phyloP scores from a whole-genome alignment of 768 basidiomycete species.

The Russula compacta region DNA sequence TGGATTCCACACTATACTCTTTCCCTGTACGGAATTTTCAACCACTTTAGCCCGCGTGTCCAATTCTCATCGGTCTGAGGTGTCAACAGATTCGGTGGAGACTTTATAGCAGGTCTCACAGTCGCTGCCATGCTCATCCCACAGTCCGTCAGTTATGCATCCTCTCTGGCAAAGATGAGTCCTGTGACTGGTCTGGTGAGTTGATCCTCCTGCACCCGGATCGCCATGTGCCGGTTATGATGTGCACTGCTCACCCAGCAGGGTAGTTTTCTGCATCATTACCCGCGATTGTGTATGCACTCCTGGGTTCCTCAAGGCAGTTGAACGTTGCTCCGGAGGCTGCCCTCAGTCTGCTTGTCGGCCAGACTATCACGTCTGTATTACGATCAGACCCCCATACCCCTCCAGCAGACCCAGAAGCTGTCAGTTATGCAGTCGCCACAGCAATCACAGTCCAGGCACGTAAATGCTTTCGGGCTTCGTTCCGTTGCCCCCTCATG shows the following conservation, averaged over 20 bases:
- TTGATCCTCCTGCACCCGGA: conserved; percentile 1
- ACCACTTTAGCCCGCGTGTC: not conserved
- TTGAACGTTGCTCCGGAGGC: conserved; percentile 87
- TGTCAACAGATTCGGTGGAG: conserved; percentile 44
- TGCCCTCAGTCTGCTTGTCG: conserved; percentile 75
- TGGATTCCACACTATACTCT: conserved; percentile 76
- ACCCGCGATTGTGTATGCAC: conserved; percentile 79
- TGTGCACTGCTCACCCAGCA: not conserved
- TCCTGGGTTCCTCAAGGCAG: conserved; percentile 80
- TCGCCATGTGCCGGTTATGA: not conserved
- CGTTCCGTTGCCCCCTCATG: not conserved
- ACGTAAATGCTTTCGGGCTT: conserved; percentile 11
- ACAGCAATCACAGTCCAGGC: conserved; percentile 84
- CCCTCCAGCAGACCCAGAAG: conserved; percentile 35
- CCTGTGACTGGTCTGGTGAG: conserved; percentile 79
- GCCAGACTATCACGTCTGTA: conserved; percentile 72
- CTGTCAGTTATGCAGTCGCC: conserved; percentile 55
- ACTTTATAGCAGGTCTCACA: conserved; percentile 78
- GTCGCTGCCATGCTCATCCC: conserved; percentile 80
- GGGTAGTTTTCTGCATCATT: conserved; percentile 76
- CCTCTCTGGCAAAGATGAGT: conserved; percentile 75
- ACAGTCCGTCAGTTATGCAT: conserved; percentile 86
- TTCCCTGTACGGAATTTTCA: conserved; percentile 44
- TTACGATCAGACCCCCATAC: conserved; percentile 31
- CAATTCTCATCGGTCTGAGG: conserved; percentile 29